phyloP scores from a whole-genome alignment of 805 yeast genomes.

The Yarrowia yakushimensis region DNA sequence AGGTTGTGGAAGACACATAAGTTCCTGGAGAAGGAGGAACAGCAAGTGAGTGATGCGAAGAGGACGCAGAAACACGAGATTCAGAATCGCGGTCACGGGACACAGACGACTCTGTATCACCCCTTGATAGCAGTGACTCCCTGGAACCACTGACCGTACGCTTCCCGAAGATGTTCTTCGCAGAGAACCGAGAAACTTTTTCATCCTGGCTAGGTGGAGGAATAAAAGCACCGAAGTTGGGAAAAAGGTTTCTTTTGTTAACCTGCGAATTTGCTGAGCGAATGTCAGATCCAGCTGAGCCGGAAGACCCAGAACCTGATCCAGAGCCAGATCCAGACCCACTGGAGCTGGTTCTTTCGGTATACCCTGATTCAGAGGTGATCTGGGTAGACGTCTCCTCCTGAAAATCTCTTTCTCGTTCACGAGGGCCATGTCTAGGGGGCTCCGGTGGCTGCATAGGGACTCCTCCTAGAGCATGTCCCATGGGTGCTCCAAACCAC shows the following conservation, averaged over 20 bases:
- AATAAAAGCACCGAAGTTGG: slow-evolving; percentile 12
- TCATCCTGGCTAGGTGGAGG: slow-evolving; percentile 14
- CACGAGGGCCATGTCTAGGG: neutral
- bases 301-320: neutral
- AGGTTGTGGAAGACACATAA: neutral
- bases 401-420: neutral
- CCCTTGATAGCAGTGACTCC: neutral
- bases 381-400: neutral
- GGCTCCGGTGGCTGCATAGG: slow-evolving; percentile 2
- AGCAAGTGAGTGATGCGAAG: neutral
- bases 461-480: slow-evolving; percentile 10
- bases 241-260: neutral
- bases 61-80: neutral
- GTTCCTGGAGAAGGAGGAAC: slow-evolving; percentile 10
- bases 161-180: slow-evolving; percentile 4
- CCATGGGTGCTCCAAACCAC: slow-evolving; percentile 1
- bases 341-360: neutral
- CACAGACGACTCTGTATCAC: neutral
- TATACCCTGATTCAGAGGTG: neutral
- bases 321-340: neutral
- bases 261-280: neutral
- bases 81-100: neutral
- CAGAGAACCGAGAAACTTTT: slow-evolving; percentile 8
- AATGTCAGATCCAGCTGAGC: neutral
- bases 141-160: neutral